phyloP scores from a whole-genome alignment of 352 stramenopile species.

The Phytophthora sansomeana region DNA sequence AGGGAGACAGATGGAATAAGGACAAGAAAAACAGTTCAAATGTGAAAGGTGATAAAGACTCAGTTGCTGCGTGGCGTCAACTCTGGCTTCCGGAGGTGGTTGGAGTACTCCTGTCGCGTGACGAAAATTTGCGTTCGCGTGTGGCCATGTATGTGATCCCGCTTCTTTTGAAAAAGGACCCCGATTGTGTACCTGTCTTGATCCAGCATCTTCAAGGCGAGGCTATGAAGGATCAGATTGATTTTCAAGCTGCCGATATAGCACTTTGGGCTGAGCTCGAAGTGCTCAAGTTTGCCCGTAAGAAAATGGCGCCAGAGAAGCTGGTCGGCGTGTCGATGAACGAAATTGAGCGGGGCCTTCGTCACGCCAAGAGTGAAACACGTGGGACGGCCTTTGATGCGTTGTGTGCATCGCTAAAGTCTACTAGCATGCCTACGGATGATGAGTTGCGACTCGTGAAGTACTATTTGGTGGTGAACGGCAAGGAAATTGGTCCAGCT shows the following conservation, averaged over 20 bases:
- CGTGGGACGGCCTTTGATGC: slow-evolving; percentile 81
- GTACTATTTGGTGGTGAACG: slow-evolving; percentile 70
- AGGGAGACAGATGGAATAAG: slow-evolving; percentile 20
- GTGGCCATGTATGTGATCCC: slow-evolving; percentile 83
- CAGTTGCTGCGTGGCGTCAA: slow-evolving; percentile 42
- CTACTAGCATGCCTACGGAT: slow-evolving; percentile 68
- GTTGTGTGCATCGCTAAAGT: slow-evolving; percentile 81
- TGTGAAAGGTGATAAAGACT: slow-evolving; percentile 24
- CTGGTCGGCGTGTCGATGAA: slow-evolving; percentile 54
- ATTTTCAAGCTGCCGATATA: slow-evolving; percentile 44
- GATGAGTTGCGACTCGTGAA: slow-evolving; percentile 72
- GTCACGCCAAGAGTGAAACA: slow-evolving; percentile 64
- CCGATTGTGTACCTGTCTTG: slow-evolving; percentile 55
- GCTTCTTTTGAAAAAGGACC: slow-evolving; percentile 76
- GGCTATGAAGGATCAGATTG: slow-evolving; percentile 20
- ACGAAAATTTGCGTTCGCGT: slow-evolving; percentile 63
- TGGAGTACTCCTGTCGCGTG: slow-evolving; percentile 52
- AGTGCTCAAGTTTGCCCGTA: slow-evolving; percentile 82
- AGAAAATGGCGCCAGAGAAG: slow-evolving; percentile 68
- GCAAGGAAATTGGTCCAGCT: slow-evolving; percentile 76
- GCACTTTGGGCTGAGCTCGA: slow-evolving; percentile 79
- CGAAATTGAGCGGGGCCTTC: slow-evolving; percentile 67
- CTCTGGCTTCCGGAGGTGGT: slow-evolving; percentile 73
- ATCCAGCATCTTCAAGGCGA: slow-evolving; percentile 56
- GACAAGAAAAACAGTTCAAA: slow-evolving; percentile 17